Percentiles rank a stretch among this genome's conserved stretches.
These are phyloP conservation scores for Cyberlindnera mrakii DNA, from an alignment of 805 yeast genomes.

Conservation along the genomic window DNA sequence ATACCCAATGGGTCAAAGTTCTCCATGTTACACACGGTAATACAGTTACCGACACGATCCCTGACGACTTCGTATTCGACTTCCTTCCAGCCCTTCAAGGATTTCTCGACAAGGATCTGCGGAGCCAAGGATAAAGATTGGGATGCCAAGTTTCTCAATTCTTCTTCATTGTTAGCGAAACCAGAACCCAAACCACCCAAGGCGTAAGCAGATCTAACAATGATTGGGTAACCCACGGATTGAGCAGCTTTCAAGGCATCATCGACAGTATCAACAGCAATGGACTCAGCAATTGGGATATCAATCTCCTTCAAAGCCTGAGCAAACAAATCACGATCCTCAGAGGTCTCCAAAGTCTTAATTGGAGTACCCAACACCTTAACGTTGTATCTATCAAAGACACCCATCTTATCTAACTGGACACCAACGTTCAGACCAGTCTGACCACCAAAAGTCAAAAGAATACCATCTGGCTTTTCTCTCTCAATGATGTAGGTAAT, in stretches of 20 bases:
- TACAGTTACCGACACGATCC: slow-evolving; percentile 93
- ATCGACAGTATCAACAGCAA: slow-evolving; percentile 90
- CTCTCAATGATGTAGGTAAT: slow-evolving; percentile 92
- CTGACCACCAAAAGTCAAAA: slow-evolving; percentile 97
- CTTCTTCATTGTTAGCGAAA: slow-evolving; percentile 78
- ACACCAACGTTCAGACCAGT: slow-evolving; percentile 96
- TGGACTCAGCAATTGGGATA: slow-evolving; percentile 94
- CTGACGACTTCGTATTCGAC: slow-evolving; percentile 98
- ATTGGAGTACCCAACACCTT: slow-evolving; percentile 98
- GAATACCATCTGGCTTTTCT: slow-evolving; percentile 93
- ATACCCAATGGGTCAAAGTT: slow-evolving; percentile 97
- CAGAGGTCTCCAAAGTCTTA: slow-evolving; percentile 90
- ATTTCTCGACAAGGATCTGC: slow-evolving; percentile 93
- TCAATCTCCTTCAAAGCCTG: slow-evolving; percentile 91
- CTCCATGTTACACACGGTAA: slow-evolving; percentile 98
- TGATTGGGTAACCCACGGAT: slow-evolving; percentile 86
- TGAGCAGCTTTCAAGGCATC: slow-evolving; percentile 91
- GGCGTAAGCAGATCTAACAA: slow-evolving; percentile 96
- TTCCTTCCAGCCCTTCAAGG: slow-evolving; percentile 98
- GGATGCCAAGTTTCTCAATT: slow-evolving; percentile 80
- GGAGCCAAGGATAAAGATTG: slow-evolving; percentile 88
- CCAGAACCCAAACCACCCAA: slow-evolving; percentile 98
- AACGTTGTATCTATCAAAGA: slow-evolving; percentile 81
- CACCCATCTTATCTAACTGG: slow-evolving; percentile 90
- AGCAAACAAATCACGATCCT: slow-evolving; percentile 95